phyloP scores from a whole-genome alignment of 2,329 filamentous ascomycete species.

The Venturiaceae sp. region DNA sequence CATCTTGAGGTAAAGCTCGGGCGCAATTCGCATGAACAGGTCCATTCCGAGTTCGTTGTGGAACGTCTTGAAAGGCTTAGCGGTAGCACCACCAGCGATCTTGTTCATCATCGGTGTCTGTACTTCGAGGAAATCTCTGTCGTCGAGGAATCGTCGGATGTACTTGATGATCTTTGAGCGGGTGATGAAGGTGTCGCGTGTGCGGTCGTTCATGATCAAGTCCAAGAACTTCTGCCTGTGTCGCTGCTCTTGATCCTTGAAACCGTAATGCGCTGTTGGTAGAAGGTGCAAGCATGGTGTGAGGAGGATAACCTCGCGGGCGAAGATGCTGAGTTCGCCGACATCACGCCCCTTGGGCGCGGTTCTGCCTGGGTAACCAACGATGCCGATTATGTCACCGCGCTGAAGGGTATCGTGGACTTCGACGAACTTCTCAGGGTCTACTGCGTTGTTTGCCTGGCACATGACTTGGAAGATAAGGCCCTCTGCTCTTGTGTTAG shows the following conservation, averaged over 20 bases:
- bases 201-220: slow-evolving; percentile 89
- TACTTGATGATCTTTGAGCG: slow-evolving; percentile 82
- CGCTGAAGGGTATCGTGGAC: slow-evolving; percentile 85
- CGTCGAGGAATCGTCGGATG: slow-evolving; percentile 81
- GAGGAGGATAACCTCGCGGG: slow-evolving; percentile 62
- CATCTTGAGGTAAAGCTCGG: slow-evolving; percentile 96
- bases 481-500: slow-evolving; percentile 39
- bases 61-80: slow-evolving; percentile 87
- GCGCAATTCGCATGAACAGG: slow-evolving; percentile 89
- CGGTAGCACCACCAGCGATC: slow-evolving; percentile 91
- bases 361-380: slow-evolving; percentile 76
- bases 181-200: slow-evolving; percentile 73
- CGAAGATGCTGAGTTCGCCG: slow-evolving; percentile 93
- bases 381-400: slow-evolving; percentile 86
- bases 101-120: slow-evolving; percentile 97
- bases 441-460: slow-evolving; percentile 68
- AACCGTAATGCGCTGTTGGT: slow-evolving; percentile 83
- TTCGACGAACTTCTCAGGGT: slow-evolving; percentile 64
- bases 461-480: slow-evolving; percentile 85
- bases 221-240: slow-evolving; percentile 76
- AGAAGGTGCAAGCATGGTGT: slow-evolving; percentile 87
- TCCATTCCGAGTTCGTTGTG: slow-evolving; percentile 96
- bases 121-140: slow-evolving; percentile 82
- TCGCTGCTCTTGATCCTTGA: slow-evolving; percentile 85
- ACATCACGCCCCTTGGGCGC: slow-evolving; percentile 80